Evolutionary conservation across 345 rosid genomes (phyloP), one percentile per base, ranked within the genome.

Genomic region (Lenwebbia sp.): DNA sequence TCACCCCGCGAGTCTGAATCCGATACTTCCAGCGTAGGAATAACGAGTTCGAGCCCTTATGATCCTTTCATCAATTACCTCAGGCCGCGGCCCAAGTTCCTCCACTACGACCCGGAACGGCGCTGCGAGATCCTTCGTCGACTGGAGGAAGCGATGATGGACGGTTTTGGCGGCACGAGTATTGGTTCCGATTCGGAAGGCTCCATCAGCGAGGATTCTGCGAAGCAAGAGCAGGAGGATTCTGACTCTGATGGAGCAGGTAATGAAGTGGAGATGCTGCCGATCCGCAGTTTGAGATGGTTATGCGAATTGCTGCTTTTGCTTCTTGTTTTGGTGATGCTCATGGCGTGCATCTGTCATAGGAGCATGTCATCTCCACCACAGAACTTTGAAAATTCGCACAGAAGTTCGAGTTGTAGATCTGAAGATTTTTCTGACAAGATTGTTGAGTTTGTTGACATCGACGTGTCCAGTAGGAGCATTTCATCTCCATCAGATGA

Each of bases 21-120:
- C 25, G 81, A 37, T 70, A 10, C 78, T 19, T 52, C 58, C 2
- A 10, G 23, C 5, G 58, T 47, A 2, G 83, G 54, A 28, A 22
- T 17, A 8, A 23, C 55, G 41, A 5, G 9, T 6, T 83, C 84
- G 15, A 54, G 74, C 23, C 85, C 89, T 87, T 89, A 87, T 84
- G 91, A 89, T 53, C 91, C 91, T 53, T 83, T 53, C 53, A 86
- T 41, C 6, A 88, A 84, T 88, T 85, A 81, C 82, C 91, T 86
- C 30, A 87, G 88, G 12, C 93, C 91, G 9, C 88, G 94, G 91
- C 92, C 93, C 87, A 82, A 53, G 83, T 93, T 91, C 85, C 88
- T 91, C 62, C 86, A 91, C 22, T 90, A 90, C 10, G 78, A 90
- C 54, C 92, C 94, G 5, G 84, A 84, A 41, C 83, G 93, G 87